phyloP scores from a whole-genome alignment of 257 asterid species.

The Misopates orontium region DNA sequence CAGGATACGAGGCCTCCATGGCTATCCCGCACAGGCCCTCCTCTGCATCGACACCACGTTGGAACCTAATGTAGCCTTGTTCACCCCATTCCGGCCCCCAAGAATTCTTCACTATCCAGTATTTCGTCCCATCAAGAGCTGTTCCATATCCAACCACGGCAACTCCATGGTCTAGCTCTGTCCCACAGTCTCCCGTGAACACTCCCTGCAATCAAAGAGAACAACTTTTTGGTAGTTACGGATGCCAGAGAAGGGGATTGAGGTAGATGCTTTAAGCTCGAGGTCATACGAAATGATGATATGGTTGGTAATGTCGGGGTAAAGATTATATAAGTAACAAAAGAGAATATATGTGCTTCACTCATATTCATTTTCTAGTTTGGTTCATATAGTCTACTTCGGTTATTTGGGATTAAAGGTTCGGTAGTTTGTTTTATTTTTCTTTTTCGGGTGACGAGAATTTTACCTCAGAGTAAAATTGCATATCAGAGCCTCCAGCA shows the following conservation, averaged over 20 bases:
- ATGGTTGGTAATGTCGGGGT: too few relatives aligned
- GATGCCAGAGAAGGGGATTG: too few relatives aligned
- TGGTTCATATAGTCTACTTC: too few relatives aligned
- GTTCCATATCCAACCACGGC: slow-evolving; percentile 74
- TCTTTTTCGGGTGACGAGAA: not conserved
- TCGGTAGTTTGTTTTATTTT: not conserved
- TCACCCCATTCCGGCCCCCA: slow-evolving; percentile 82
- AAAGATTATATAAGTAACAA: too few relatives aligned
- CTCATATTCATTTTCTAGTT: not conserved
- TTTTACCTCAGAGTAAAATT: slow-evolving; percentile 80
- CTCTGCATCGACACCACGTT: slow-evolving; percentile 41
- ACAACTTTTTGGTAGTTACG: not conserved
- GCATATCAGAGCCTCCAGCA: slow-evolving; percentile 67
- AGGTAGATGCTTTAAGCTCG: too few relatives aligned
- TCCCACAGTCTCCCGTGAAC: slow-evolving; percentile 57
- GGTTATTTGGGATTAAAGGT: too few relatives aligned
- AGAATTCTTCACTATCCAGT: slow-evolving; percentile 78
- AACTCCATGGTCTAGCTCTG: slow-evolving; percentile 78
- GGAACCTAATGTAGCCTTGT: slow-evolving; percentile 60
- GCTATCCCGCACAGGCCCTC: slow-evolving; percentile 78
- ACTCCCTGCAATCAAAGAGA: slow-evolving; percentile 52
- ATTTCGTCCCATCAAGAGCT: slow-evolving; percentile 61
- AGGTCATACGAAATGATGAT: too few relatives aligned
- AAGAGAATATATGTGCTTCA: too few relatives aligned
- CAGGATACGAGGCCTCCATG: slow-evolving; percentile 72